A percentile compares a stretch with the other conserved stretches of the same genome.
phyloP scores from a whole-genome alignment of 352 stramenopile genomes.

The Peronospora farinosa region DNA sequence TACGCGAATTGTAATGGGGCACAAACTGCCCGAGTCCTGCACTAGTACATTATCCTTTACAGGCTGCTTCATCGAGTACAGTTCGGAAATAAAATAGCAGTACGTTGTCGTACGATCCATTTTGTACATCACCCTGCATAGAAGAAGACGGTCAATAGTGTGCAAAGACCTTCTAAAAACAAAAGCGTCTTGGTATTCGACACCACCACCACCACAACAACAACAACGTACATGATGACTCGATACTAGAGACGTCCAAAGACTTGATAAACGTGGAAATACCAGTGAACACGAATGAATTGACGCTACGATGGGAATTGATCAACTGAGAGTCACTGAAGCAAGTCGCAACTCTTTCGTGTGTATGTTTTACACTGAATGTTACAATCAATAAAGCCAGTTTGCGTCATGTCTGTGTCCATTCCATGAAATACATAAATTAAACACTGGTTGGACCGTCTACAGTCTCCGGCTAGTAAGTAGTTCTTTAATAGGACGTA shows the following conservation, averaged over 20 bases:
- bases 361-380: constrained; percentile 7
- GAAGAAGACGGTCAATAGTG: not conserved
- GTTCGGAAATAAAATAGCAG: constrained; percentile 69
- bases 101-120: constrained; percentile 77
- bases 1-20: constrained; percentile 62
- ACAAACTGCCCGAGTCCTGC: constrained; percentile 33
- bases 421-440: constrained; percentile 8
- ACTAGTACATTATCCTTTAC: constrained; percentile 39
- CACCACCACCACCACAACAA: not conserved
- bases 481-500: no score
- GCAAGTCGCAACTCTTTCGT: constrained; percentile 1
- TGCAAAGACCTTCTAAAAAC: no score
- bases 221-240: constrained; percentile 23
- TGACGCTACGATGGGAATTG: constrained; percentile 7
- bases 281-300: not conserved
- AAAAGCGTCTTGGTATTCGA: no score
- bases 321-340: constrained; percentile 5
- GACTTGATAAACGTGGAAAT: constrained; percentile 3
- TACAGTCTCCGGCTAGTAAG: constrained; percentile 6
- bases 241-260: constrained; percentile 6
- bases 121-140: constrained; percentile 47
- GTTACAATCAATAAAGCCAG: constrained; percentile 31
- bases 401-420: constrained; percentile 21
- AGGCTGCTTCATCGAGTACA: constrained; percentile 48
- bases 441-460: not conserved